phyloP scores from a whole-genome alignment of 2,329 filamentous ascomycete genomes.

The Colletotrichum australisinense region DNA sequence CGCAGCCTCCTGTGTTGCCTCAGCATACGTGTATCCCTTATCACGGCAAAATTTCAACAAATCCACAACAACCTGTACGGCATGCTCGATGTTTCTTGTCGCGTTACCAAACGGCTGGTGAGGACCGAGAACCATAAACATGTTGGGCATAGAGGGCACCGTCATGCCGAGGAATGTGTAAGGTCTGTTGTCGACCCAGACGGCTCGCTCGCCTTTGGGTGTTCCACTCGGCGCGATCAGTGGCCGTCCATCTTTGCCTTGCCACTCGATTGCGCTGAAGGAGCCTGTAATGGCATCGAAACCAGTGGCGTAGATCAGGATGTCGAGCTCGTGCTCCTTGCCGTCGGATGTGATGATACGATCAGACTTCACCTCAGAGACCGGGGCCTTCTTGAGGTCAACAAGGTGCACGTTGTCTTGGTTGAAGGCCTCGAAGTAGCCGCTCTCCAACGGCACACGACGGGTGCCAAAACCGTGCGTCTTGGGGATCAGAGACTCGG shows the following conservation, averaged over 20 bases:
- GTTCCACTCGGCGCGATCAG: background rate
- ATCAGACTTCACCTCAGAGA: constrained; percentile 17
- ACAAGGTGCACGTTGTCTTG: constrained; percentile 66
- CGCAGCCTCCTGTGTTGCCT: constrained; percentile 52
- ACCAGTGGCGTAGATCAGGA: background rate
- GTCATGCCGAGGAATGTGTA: background rate
- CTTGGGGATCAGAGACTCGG: constrained; percentile 67
- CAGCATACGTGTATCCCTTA: constrained; percentile 47
- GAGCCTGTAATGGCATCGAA: background rate
- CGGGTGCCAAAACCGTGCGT: constrained; percentile 36
- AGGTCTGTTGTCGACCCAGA: background rate
- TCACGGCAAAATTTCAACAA: constrained; percentile 47
- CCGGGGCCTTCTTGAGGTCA: constrained; percentile 60
- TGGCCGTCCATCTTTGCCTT: background rate
- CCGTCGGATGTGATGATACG: constrained; percentile 58
- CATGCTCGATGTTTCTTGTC: constrained; percentile 26
- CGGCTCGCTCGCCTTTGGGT: background rate
- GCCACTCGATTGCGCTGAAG: background rate
- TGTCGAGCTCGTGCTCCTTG: background rate
- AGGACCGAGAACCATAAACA: background rate
- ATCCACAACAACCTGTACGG: constrained; percentile 50
- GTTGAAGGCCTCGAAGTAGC: constrained; percentile 70
- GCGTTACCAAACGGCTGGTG: background rate
- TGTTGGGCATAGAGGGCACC: background rate
- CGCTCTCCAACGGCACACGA: constrained; percentile 69